phyloP scores from a whole-genome alignment of 2,329 filamentous ascomycete genomes.

The Huntiella abstrusa region DNA sequence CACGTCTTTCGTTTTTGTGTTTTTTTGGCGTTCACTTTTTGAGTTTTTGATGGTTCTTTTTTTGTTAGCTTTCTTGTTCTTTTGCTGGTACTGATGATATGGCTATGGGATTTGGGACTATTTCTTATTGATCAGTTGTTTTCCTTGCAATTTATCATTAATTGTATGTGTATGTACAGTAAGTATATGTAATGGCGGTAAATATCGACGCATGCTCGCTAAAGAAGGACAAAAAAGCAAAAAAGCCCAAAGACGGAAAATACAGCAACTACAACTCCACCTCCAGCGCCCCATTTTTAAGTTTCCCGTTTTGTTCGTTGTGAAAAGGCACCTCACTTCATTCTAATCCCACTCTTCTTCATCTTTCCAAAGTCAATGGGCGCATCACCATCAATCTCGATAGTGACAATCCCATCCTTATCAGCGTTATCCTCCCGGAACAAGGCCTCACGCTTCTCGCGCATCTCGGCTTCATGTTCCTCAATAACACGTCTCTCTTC shows the following conservation, averaged over 20 bases:
- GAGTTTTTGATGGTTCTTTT: too few species aligned
- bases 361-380: not conserved
- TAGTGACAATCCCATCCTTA: not conserved
- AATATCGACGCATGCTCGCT: not conserved
- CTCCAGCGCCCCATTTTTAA: too few species aligned
- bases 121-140: not conserved
- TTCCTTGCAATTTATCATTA: not conserved
- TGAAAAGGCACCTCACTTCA: too few species aligned
- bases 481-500: conserved; percentile 25
- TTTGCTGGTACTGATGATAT: not conserved
- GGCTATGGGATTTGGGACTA: not conserved
- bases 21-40: too few species aligned
- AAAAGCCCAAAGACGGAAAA: not conserved
- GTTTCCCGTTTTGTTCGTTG: too few species aligned
- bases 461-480: conserved; percentile 28
- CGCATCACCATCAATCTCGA: not conserved
- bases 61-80: not conserved
- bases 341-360: not conserved
- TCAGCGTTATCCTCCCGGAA: conserved; percentile 20
- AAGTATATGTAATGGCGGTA: not conserved
- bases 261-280: not conserved
- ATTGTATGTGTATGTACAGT: not conserved
- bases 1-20: not conserved
- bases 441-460: conserved; percentile 29
- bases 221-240: not conserved